These are phyloP conservation scores for Simmondsia chinensis DNA, from an alignment of 148 eudicot species.

Conservation along the genomic window DNA sequence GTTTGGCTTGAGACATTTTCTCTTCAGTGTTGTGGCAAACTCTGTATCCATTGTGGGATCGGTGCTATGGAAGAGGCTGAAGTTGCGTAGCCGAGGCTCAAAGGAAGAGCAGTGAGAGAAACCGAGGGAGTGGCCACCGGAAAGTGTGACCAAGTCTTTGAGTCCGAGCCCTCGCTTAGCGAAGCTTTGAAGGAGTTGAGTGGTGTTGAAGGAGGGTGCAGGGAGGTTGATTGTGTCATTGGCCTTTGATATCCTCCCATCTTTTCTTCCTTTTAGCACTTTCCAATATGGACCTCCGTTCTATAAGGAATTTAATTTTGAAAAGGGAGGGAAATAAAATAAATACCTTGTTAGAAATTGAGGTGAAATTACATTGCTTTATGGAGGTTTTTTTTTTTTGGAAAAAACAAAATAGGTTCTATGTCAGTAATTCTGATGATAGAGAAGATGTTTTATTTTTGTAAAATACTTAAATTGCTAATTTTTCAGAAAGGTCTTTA, in stretches of 20 bases:
- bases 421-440: too few relatives aligned
- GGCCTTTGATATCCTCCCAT: constrained; percentile 47
- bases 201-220: constrained; percentile 28
- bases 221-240: constrained; percentile 42
- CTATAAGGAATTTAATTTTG: constrained; percentile 5
- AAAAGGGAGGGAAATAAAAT: background rate
- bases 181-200: constrained; percentile 38
- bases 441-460: too few relatives aligned
- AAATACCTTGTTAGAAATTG: background rate
- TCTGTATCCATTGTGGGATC: constrained; percentile 38
- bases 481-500: too few relatives aligned
- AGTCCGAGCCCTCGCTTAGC: constrained; percentile 26
- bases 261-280: constrained; percentile 58
- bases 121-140: constrained; percentile 62
- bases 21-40: constrained; percentile 31
- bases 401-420: too few relatives aligned
- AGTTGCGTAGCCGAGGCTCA: constrained; percentile 39
- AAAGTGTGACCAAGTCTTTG: constrained; percentile 46
- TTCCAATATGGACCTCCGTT: constrained; percentile 49
- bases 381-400: too few relatives aligned
- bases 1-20: constrained; percentile 35
- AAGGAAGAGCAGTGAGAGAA: constrained; percentile 66
- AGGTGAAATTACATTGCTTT: too few relatives aligned
- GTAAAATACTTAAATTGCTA: too few relatives aligned
- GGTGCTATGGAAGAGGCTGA: constrained; percentile 23